Evolutionary conservation across 169 alveolate species (phyloP).

Genomic region (Cryptosporidium ryanae): DNA sequence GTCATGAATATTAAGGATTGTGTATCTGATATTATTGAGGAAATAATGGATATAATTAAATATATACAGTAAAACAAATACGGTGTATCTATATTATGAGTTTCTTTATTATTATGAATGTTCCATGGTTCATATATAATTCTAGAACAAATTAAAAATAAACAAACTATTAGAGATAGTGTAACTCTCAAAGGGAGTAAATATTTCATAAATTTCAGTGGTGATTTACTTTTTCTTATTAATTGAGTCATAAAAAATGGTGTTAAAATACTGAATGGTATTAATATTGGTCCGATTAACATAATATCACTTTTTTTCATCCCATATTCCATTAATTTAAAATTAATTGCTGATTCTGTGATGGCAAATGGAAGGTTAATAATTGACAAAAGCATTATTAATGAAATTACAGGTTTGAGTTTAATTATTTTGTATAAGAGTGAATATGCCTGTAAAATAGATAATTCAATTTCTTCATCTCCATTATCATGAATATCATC

Average conservation of each 20-base stretch:
- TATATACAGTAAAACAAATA: constrained; percentile 18
- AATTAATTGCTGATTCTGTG: constrained; percentile 39
- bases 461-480: constrained; percentile 35
- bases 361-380: constrained; percentile 53
- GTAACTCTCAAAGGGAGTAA: constrained; percentile 13
- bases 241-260: constrained; percentile 78
- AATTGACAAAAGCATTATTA: constrained; percentile 6
- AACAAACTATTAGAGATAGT: constrained; percentile 59
- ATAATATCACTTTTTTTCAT: constrained; percentile 75
- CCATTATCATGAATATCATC: constrained; percentile 38
- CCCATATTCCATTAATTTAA: constrained; percentile 66
- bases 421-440: constrained; percentile 16
- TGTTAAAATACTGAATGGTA: constrained; percentile 76
- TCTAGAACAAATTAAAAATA: constrained; percentile 76
- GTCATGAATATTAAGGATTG: constrained; percentile 79
- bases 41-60: constrained; percentile 48
- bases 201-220: constrained; percentile 74
- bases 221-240: constrained; percentile 74
- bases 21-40: constrained; percentile 44
- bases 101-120: constrained; percentile 36
- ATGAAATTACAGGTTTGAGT: constrained; percentile 19
- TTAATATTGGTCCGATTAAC: constrained; percentile 73
- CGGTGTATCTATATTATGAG: constrained; percentile 61
- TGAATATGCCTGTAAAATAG: constrained; percentile 52
- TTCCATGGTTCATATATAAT: constrained; percentile 74